phyloP scores from a whole-genome alignment of 495 filamentous ascomycete species.

The Tuber indicum region DNA sequence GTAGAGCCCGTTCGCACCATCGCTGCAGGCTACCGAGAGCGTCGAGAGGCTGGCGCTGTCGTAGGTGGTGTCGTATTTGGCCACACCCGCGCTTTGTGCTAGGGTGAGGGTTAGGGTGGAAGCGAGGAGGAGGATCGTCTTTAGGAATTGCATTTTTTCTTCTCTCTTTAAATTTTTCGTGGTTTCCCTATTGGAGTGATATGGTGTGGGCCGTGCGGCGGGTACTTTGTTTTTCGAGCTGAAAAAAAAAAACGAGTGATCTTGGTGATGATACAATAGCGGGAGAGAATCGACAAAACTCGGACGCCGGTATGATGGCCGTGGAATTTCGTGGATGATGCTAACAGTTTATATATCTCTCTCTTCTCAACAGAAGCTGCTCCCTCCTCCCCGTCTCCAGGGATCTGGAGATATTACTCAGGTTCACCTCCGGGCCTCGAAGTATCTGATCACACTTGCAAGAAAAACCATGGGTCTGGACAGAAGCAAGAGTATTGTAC shows the following conservation, averaged over 20 bases:
- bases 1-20: conserved; percentile 55
- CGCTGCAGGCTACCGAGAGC: conserved; percentile 51
- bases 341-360: not conserved
- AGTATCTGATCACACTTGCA: not conserved
- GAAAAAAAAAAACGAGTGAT: not conserved
- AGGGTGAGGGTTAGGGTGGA: conserved; percentile 39
- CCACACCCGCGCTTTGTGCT: conserved; percentile 35
- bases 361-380: not conserved
- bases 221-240: not conserved
- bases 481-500: not conserved
- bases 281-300: not conserved
- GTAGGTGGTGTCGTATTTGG: conserved; percentile 57
- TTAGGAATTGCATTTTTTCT: conserved; percentile 50
- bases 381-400: not conserved
- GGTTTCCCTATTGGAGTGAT: not conserved
- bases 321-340: not conserved
- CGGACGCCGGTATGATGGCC: not conserved
- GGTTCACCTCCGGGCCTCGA: not conserved
- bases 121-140: conserved; percentile 44
- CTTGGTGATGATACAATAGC: not conserved
- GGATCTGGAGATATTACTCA: not conserved
- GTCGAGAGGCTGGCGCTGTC: conserved; percentile 49
- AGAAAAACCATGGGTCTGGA: not conserved
- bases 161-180: not conserved
- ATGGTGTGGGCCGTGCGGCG: not conserved